These are phyloP conservation scores for Hypomyces rosellus DNA, from an alignment of 2,329 filamentous ascomycete species.

Conservation along the genomic window DNA sequence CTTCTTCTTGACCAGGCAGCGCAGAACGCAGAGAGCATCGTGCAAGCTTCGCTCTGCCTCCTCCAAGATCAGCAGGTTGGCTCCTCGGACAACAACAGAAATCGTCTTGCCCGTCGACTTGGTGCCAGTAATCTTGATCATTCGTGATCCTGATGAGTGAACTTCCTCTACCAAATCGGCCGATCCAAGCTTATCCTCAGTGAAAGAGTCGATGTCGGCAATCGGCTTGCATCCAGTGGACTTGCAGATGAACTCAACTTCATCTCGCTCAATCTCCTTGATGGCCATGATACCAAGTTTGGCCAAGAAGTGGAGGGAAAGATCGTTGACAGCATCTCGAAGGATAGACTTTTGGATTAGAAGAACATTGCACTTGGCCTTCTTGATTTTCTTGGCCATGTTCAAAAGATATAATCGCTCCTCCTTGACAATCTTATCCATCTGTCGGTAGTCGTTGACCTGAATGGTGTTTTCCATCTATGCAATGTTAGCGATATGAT, in stretches of 20 bases:
- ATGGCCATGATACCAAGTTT: constrained; percentile 93
- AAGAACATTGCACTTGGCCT: constrained; percentile 98
- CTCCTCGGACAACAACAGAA: constrained; percentile 88
- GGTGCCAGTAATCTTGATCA: constrained; percentile 92
- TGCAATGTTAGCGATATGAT: constrained; percentile 15
- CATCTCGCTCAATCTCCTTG: constrained; percentile 97
- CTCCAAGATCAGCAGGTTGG: constrained; percentile 89
- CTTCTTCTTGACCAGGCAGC: constrained; percentile 98
- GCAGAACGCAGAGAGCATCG: constrained; percentile 94
- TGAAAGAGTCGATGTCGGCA: constrained; percentile 96
- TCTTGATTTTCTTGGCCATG: constrained; percentile 99
- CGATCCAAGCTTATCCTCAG: constrained; percentile 92
- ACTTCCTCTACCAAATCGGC: constrained; percentile 93
- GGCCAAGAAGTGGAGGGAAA: constrained; percentile 94
- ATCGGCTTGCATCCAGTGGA: constrained; percentile 98
- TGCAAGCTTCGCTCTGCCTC: constrained; percentile 95
- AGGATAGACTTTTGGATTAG: constrained; percentile 98
- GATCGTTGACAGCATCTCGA: constrained; percentile 93
- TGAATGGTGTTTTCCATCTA: constrained; percentile 99
- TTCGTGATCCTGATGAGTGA: constrained; percentile 77
- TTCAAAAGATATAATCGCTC: constrained; percentile 96
- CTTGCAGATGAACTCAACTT: constrained; percentile 99
- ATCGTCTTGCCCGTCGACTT: constrained; percentile 81
- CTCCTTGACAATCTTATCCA: constrained; percentile 99
- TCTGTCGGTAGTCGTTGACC: constrained; percentile 98